Base-by-base conservation (phyloP, 129 eudicot genomes). In the Helianthus tuberosus region DNA sequence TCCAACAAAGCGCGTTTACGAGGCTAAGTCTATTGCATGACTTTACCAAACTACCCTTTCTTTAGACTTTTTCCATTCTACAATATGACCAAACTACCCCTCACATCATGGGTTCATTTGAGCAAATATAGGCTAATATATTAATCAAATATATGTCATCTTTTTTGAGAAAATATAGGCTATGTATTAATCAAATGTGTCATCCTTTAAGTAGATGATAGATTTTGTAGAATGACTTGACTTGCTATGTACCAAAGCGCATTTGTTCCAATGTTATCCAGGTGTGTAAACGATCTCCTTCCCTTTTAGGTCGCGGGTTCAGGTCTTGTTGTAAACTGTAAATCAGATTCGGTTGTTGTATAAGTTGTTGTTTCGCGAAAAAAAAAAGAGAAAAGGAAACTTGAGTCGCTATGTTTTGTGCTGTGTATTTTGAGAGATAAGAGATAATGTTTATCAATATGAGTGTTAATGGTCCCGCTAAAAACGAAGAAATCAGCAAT, bases 1-100 rank as follows among this genome's bases (percentile, higher is more conserved):
- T 79, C 74, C 82, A 79, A 8, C 17, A 53, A 79, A 64, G 23
- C 82, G 82, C 82, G 82, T 79, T 72, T 79, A 64, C 32, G 47
- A 72, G 78, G 72, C 82, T 52, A 44, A 72, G 82, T 79, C 78
- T 12, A 64, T 36, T 29, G 25, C 8, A 14, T 43, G 9, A 54
- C 2, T 11, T 79, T 11, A 72, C 78, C 44, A 65, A 54, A 44
- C 13, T 72, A 54, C 78, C 74, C 81, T 44, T 64, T 12, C 12
- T 10, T 3, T 11, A 71, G 59, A 39, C 61, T 64, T 4, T 55
- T 65, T 54, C 68, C 20, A 52, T 38, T 6, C 0, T 41, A 16
- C 10, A 35, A 20, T 27, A 51, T 71, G 54, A 71, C 77, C 17
- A 41, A 63, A 71, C 41, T 51, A 43, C 60, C 76, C 71, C 9